A percentile compares a stretch with the other conserved stretches of the same genome.
phyloP scores from a whole-genome alignment of 108 stramenopile genomes.

The Nannochloropsis salina region DNA sequence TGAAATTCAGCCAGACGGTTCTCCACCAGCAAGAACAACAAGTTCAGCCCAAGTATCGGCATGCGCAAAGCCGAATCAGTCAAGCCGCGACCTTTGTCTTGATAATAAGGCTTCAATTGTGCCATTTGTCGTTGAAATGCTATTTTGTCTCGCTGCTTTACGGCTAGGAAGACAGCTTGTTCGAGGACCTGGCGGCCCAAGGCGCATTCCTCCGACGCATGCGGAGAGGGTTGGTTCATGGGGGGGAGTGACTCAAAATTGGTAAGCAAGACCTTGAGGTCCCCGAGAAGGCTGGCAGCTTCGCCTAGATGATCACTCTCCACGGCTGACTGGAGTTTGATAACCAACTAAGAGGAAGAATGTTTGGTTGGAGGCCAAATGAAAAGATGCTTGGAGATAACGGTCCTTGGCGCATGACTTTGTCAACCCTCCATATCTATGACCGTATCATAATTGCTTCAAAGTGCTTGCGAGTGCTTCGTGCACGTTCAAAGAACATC shows the following conservation, averaged over 20 bases:
- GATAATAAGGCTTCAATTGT: slow-evolving; percentile 50
- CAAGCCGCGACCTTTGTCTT: slow-evolving; percentile 30
- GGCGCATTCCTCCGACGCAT: slow-evolving; percentile 24
- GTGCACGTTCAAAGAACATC: too few relatives aligned
- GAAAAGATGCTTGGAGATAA: not conserved
- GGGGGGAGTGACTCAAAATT: not conserved
- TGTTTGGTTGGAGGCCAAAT: not conserved
- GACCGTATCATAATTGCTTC: too few relatives aligned
- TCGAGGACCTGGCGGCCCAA: slow-evolving; percentile 23
- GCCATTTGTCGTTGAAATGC: slow-evolving; percentile 27
- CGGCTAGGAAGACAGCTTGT: slow-evolving; percentile 30
- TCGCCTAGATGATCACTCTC: not conserved
- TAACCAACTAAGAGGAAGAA: not conserved
- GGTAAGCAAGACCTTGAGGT: not conserved
- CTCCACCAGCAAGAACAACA: slow-evolving; percentile 53
- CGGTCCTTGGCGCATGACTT: too few relatives aligned
- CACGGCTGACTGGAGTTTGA: not conserved
- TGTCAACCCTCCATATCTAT: too few relatives aligned
- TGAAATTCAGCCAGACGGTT: slow-evolving; percentile 58
- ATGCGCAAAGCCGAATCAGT: slow-evolving; percentile 39
- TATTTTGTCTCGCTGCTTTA: slow-evolving; percentile 27
- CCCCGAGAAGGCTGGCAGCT: not conserved
- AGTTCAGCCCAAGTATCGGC: slow-evolving; percentile 50
- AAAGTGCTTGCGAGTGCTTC: too few relatives aligned
- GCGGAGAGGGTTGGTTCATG: slow-evolving; percentile 17